Evolutionary conservation across 2,329 filamentous ascomycete species (phyloP), one percentile per base, ranked within the genome.

Genomic region (Seiridium unicorne): DNA sequence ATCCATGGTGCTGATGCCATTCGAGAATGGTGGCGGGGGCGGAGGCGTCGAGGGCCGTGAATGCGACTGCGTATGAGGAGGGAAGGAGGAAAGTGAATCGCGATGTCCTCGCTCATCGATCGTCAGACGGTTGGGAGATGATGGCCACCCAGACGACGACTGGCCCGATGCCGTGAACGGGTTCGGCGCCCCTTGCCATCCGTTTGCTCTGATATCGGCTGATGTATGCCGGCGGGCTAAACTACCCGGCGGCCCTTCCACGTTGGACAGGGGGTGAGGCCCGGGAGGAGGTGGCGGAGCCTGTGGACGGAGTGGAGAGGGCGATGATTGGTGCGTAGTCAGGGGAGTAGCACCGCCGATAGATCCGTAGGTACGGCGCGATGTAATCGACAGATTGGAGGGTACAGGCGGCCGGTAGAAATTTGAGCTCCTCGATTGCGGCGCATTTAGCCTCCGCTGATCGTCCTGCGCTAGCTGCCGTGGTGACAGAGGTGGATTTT

Each of bases 171-270:
- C 81, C 70, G 87, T 90, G 9, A 89, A 90, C 4, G 89, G 90
- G 34, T 85, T 81, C 47, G 80, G 77, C 54, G 76, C 81, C 6
- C 81, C 81, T 63, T 88, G 89, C 87, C 91, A 94, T 44, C 90
- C 92, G 71, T 93, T 90, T 68, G 93, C 89, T 57, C 95, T 89
- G 67, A 99, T 98, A 72, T 99, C 95, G 61, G 95, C 95, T 44
- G 93, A 94, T 1, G 95, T 99, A 76, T 99, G 95, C 62, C 94
- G 87, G 64, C 94, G 88, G 49, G 88, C 85, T 51, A 97, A 81
- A 68, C 87, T 93, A 60, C 86, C 84, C 42, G 88, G 86, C 40
- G 86, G 84, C 34, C 84, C 81, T 66, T 88, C 82, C 38, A 86
- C 81, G 60, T 85, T 80, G 18, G 89, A 84, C 26, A 89, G 80